Base-by-base conservation (phyloP, 176 grass and related monocot genomes). In the Luzula sylvatica region DNA sequence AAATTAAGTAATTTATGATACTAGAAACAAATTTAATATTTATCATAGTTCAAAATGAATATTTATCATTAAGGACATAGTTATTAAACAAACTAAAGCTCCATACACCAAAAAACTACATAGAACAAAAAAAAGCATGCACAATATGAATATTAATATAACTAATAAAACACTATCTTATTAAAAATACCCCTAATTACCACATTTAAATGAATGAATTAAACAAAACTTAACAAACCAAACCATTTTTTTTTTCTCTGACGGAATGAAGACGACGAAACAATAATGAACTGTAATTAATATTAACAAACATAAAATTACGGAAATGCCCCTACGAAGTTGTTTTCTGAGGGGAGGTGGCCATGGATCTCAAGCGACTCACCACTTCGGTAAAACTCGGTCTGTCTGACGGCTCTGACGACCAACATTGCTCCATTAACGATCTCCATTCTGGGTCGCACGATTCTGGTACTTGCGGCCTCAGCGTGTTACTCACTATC, bases 391-490 rank as follows among this genome's bases (percentile, higher is more conserved):
- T 79, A 12, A 98, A 98, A 49, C 35, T 82, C 47, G 93, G 93
- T 30, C 93, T 65, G 16, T 77, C 81, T 0, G 78, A 86, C 59
- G 86, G 86, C 39, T 92, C 93, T 18, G 78, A 79, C 5, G 93
- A 72, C 93, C 93, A 98, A 65, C 93, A 98, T 45, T 90, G 78
- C 81, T 98, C 86, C 93, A 98, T 98, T 11, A 98, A 62, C 48
- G 75, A 74, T 71, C 74, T 87, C 93, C 93, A 98, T 49, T 92
- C 93, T 7, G 75, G 55, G 21, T 98, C 81, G 52, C 93, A 98
- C 1, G 65, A 75, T 38, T 92, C 86, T 0, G 93, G 93, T 35
- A 98, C 81, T 2, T 47, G 26, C 1, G 93, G 93, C 47, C 93
- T 65, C 15, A 90, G 63, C 26, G 85, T 98, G 68, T 83, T 86